Evolutionary conservation across 176 grass and related monocot genomes (phyloP), one percentile per base, ranked within the genome.

Genomic region (Rhynchospora breviuscula): DNA sequence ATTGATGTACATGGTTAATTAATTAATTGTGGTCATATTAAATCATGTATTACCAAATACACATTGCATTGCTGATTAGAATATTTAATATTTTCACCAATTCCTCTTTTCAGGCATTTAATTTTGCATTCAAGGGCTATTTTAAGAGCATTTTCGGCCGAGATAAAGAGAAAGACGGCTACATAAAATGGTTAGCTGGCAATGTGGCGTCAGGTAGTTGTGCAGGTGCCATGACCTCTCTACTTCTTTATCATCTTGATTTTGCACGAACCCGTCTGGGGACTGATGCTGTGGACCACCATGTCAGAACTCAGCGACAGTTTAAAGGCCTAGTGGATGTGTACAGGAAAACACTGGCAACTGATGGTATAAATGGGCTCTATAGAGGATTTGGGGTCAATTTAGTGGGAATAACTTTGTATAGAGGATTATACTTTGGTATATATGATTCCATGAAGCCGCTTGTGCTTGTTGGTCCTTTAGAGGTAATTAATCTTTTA

Each of bases 81-180:
- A 25, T 35, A 63, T 13, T 0, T 12, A 33, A 8, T 65, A 22
- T 66, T 18, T 23, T 4, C n/a, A 46, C 14, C 14, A 43, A 10
- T 12, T 63, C 25, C 81, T 56, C 58, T 44, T 25, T 94, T 72
- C 83, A 99, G 91, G 96, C 93, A 78, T 99, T 87, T 75, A 95
- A 99, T 83, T 99, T 95, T 84, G 96, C 96, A 85, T 93, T 95
- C 87, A 99, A 83, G 88, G 96, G 96, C 19, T 93, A 95, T 59
- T 99, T 88, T 85, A 93, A 91, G 84, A 93, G 84, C 64, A 63
- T 95, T 43, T 99, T 99, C 8, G 89, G 87, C 80, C 84, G 59
- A 22, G 65, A 91, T 73, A 95, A 87, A 79, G 92, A 95, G 80
- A 91, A 78, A 79, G 86, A 95, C 0, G 88, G 89, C 64, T 82